Evolutionary conservation across 345 rosid species (phyloP).

Genomic region (Pugionium dolabratum): DNA sequence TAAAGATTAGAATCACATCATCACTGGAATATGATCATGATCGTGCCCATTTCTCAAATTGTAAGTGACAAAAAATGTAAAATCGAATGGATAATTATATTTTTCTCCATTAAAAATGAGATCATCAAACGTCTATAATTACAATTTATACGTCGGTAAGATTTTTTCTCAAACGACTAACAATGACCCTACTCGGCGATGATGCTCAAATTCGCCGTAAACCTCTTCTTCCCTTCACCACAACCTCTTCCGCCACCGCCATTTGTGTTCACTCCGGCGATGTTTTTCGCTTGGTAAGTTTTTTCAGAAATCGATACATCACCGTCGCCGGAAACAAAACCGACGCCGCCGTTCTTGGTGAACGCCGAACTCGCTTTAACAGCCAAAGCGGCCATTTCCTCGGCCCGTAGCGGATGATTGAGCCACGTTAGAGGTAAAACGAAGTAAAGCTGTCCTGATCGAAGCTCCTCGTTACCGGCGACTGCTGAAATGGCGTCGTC

Average conservation of each 20-base stretch:
- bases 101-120: conserved; percentile 15
- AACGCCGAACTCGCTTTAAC: conserved; percentile 96
- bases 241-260: conserved; percentile 31
- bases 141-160: conserved; percentile 30
- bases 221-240: conserved; percentile 48
- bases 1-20: conserved; percentile 30
- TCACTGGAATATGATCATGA: conserved; percentile 19
- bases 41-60: conserved; percentile 28
- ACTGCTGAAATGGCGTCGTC: conserved; percentile 74
- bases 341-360: conserved; percentile 32
- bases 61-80: not conserved
- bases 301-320: conserved; percentile 3
- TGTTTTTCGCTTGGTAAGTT: not conserved
- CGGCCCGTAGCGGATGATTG: conserved; percentile 62
- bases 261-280: conserved; percentile 18
- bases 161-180: conserved; percentile 18
- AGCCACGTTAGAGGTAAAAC: conserved; percentile 71
- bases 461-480: conserved; percentile 68
- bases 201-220: conserved; percentile 58
- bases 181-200: conserved; percentile 64
- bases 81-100: conserved; percentile 10
- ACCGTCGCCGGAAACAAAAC: conserved; percentile 21
- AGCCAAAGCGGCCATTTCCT: conserved; percentile 97
- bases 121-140: conserved; percentile 32
- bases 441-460: conserved; percentile 86